phyloP scores from a whole-genome alignment of 2,329 filamentous ascomycete species.

The Fusarium ambrosium region DNA sequence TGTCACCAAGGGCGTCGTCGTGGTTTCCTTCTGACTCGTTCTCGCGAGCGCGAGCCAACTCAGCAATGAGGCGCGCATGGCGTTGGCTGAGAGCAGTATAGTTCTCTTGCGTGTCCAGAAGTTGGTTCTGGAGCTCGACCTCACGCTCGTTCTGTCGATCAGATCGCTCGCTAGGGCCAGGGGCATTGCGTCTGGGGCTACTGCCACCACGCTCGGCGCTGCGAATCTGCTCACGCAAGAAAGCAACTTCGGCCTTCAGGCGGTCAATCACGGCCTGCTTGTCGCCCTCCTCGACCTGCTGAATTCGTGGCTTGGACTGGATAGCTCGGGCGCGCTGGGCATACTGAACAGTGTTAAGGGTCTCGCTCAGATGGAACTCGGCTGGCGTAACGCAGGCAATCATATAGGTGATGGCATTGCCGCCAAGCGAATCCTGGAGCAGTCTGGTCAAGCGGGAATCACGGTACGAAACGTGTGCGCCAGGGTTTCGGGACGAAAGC shows the following conservation, averaged over 20 bases:
- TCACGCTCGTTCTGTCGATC: slow-evolving; percentile 89
- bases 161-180: slow-evolving; percentile 74
- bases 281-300: slow-evolving; percentile 92
- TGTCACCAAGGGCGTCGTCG: slow-evolving; percentile 76
- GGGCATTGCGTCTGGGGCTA: slow-evolving; percentile 65
- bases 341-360: slow-evolving; percentile 96
- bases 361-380: slow-evolving; percentile 97
- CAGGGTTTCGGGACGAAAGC: slow-evolving; percentile 88
- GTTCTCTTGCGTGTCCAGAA: slow-evolving; percentile 93
- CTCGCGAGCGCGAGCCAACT: slow-evolving; percentile 89
- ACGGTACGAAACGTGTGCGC: slow-evolving; percentile 95
- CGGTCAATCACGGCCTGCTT: slow-evolving; percentile 95
- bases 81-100: slow-evolving; percentile 92
- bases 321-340: slow-evolving; percentile 96
- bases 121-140: slow-evolving; percentile 90
- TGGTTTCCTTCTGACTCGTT: slow-evolving; percentile 72
- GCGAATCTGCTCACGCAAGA: slow-evolving; percentile 92
- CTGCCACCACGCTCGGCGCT: slow-evolving; percentile 74
- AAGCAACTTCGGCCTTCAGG: slow-evolving; percentile 92
- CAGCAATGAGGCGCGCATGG: slow-evolving; percentile 94
- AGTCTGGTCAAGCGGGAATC: slow-evolving; percentile 97
- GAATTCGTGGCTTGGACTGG: slow-evolving; percentile 96
- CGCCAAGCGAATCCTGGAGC: slow-evolving; percentile 94
- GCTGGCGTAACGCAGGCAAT: slow-evolving; percentile 97
- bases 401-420: slow-evolving; percentile 99